Evolutionary conservation across 495 filamentous ascomycete genomes (phyloP).

Genomic region (Pyronema omphalodes): DNA sequence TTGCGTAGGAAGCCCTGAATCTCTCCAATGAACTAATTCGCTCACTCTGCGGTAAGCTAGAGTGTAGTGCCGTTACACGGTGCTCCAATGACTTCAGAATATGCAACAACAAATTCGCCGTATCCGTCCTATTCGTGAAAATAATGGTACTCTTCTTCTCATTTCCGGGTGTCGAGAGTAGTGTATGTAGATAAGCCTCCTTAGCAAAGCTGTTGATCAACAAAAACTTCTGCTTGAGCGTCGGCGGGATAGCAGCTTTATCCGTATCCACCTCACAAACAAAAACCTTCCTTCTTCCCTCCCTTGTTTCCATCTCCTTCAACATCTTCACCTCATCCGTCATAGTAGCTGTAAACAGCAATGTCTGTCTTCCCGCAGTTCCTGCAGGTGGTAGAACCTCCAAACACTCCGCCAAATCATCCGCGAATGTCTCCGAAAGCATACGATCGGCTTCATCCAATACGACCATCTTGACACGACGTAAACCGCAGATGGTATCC

Average conservation of each 20-base stretch:
- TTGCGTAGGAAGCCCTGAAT: constrained; percentile 79
- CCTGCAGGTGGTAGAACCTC: constrained; percentile 48
- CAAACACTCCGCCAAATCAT: constrained; percentile 73
- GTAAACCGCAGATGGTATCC: constrained; percentile 67
- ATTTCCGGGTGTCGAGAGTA: constrained; percentile 66
- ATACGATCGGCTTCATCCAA: constrained; percentile 94
- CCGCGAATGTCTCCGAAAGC: constrained; percentile 29
- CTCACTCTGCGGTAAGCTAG: constrained; percentile 60
- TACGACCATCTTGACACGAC: constrained; percentile 64
- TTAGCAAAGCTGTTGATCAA: constrained; percentile 75
- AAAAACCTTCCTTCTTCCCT: constrained; percentile 55
- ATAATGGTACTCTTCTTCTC: constrained; percentile 59
- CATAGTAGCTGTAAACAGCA: constrained; percentile 92
- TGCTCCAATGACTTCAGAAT: constrained; percentile 68
- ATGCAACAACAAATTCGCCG: constrained; percentile 74
- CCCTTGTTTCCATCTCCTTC: constrained; percentile 49
- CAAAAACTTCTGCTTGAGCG: constrained; percentile 66
- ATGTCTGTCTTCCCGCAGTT: constrained; percentile 51
- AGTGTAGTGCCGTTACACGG: constrained; percentile 80
- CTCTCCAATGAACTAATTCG: constrained; percentile 71
- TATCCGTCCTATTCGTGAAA: constrained; percentile 83
- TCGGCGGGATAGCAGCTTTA: constrained; percentile 52
- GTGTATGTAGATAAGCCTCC: constrained; percentile 81
- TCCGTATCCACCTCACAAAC: constrained; percentile 75
- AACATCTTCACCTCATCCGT: constrained; percentile 80